Evolutionary conservation across 2,329 filamentous ascomycete species (phyloP).

Genomic region (Alternaria atra): DNA sequence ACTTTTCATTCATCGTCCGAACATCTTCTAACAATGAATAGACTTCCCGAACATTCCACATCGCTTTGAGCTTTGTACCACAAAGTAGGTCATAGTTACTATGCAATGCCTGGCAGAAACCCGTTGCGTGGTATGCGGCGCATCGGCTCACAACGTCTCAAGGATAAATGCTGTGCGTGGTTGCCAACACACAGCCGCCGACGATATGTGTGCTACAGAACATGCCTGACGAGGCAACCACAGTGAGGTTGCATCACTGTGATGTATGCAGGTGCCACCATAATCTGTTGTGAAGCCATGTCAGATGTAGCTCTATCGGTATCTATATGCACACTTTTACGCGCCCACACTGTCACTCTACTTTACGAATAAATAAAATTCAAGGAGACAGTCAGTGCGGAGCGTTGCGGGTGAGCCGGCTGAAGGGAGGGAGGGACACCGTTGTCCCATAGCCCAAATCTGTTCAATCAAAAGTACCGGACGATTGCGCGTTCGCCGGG

Average conservation of each 20-base stretch:
- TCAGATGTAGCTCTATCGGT: slow-evolving; percentile 29
- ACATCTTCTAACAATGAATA: slow-evolving; percentile 15
- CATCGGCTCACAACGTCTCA: background rate
- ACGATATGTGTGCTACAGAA: slow-evolving; percentile 25
- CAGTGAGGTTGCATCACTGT: slow-evolving; percentile 14
- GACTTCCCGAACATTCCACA: background rate
- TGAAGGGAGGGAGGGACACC: slow-evolving; percentile 41
- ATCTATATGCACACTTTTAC: slow-evolving; percentile 20
- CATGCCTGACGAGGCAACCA: slow-evolving; percentile 8
- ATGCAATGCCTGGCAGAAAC: slow-evolving; percentile 12
- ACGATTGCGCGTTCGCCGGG: slow-evolving; percentile 30
- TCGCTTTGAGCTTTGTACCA: background rate
- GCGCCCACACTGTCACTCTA: slow-evolving; percentile 8
- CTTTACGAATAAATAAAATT: slow-evolving; percentile 9
- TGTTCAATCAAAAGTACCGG: slow-evolving; percentile 35
- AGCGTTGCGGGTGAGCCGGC: slow-evolving; percentile 23
- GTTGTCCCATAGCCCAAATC: slow-evolving; percentile 21
- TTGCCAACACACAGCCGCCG: slow-evolving; percentile 21
- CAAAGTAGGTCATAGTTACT: slow-evolving; percentile 1
- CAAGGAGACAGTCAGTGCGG: slow-evolving; percentile 1
- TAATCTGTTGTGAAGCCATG: slow-evolving; percentile 25
- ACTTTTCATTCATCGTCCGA: background rate
- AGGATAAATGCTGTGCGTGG: slow-evolving; percentile 13
- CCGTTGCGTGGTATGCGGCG: slow-evolving; percentile 16
- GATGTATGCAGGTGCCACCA: slow-evolving; percentile 27